Percentiles rank a stretch among this genome's conserved stretches.
These are phyloP conservation scores for Astrothelium subdiscretum DNA, from an alignment of 495 filamentous ascomycete species.

Conservation along the genomic window DNA sequence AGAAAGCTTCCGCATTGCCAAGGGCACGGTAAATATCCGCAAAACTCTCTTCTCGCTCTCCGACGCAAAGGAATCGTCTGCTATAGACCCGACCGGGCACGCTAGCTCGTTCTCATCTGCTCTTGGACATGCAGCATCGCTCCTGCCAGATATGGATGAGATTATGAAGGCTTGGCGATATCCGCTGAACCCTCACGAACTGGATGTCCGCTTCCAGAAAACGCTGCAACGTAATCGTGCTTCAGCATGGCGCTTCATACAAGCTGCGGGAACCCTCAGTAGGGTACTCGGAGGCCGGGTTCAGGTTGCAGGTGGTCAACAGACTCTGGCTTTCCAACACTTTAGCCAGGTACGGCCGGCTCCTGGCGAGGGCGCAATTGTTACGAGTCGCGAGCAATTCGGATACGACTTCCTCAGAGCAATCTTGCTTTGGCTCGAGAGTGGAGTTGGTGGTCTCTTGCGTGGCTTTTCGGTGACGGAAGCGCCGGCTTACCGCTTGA, in stretches of 20 bases:
- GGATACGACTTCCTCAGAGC: constrained; percentile 58
- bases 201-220: constrained; percentile 44
- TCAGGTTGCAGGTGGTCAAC: constrained; percentile 23
- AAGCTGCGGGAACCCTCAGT: constrained; percentile 53
- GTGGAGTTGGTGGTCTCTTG: constrained; percentile 40
- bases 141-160: constrained; percentile 45
- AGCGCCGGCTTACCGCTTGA: neutral
- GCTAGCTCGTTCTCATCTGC: constrained; percentile 35
- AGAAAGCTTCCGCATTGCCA: constrained; percentile 43
- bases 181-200: constrained; percentile 42
- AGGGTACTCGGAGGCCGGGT: constrained; percentile 41
- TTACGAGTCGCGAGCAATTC: constrained; percentile 35
- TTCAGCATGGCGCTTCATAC: constrained; percentile 51
- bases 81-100: constrained; percentile 26
- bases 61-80: constrained; percentile 25
- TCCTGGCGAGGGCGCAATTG: constrained; percentile 36
- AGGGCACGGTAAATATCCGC: constrained; percentile 44
- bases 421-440: constrained; percentile 51
- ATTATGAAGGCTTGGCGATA: constrained; percentile 47
- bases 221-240: constrained; percentile 47
- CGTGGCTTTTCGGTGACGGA: constrained; percentile 38
- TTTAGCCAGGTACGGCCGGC: constrained; percentile 31
- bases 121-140: constrained; percentile 37
- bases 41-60: constrained; percentile 38
- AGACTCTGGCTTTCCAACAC: constrained; percentile 10